Evolutionary conservation across 2,329 filamentous ascomycete species (phyloP), one percentile per base, ranked within the genome.

Genomic region (Cadophora sp.): DNA sequence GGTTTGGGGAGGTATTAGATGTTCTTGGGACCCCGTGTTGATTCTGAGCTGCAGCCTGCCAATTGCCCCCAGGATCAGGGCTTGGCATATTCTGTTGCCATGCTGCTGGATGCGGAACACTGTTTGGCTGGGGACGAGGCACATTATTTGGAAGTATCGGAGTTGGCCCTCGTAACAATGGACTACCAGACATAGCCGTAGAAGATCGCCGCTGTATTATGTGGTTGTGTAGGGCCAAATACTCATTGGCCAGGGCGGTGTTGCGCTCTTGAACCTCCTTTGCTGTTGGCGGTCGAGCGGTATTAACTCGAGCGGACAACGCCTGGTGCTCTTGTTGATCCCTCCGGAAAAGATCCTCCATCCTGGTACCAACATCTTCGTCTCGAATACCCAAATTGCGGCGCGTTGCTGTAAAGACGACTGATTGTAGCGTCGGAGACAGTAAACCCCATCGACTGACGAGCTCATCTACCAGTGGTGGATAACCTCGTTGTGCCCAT

Each of bases 401-500:
- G 59, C 84, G 76, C 12, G 82, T 80, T 4, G 84, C 81, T 29
- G 81, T 82, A 73, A 89, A 90, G 3, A 88, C 77, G 31, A 88
- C 83, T 1, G 76, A 77, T 72, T 88, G 85, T 7, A 91, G 77
- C 0, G 83, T 80, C 0, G 79, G 75, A 0, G 88, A 91, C 8
- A 75, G 76, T 14, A 90, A 76, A 6, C 76, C 74, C 43, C 91
- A 80, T 14, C 77, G 72, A n/a, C 76, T 74, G 4, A 81, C 76
- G 31, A 91, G 77, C 72, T 91, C 89, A 64, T 83, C 81, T 40
- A 86, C 82, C n/a, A 89, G 77, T 5, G 88, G 84, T 3, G 88
- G 88, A 71, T 83, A 86, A 1, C 77, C 76, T 50, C 82, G 79
- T 24, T 56, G 43, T 29, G 69, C 73, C 71, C 83, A 81, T 26